These are phyloP conservation scores for Colletotrichum filicis DNA, from an alignment of 2,329 filamentous ascomycete genomes.

Conservation along the genomic window DNA sequence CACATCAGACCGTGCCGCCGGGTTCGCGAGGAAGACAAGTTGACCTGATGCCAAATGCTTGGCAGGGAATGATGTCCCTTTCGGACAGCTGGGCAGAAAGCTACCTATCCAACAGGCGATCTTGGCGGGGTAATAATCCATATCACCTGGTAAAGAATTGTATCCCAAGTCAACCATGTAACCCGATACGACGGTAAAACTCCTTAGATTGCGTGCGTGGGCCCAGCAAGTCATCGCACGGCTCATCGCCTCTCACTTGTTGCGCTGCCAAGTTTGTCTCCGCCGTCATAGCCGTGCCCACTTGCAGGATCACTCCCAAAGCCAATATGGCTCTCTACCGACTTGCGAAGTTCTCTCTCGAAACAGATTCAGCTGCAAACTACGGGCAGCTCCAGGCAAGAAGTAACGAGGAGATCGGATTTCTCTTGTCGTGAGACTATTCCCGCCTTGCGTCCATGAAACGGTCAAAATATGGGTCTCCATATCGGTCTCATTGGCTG, in stretches of 20 bases:
- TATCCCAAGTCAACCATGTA: not conserved
- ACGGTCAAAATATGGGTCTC: not conserved
- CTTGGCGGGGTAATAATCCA: not conserved
- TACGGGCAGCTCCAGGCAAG: not conserved
- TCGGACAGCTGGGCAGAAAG: not conserved
- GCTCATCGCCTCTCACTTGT: not conserved
- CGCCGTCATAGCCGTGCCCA: not conserved
- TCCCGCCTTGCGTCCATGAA: not conserved
- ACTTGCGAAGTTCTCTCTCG: not conserved
- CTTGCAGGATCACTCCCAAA: not conserved
- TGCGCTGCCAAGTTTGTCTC: not conserved
- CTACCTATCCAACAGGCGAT: not conserved
- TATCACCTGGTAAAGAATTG: not conserved
- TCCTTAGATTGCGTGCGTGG: not conserved
- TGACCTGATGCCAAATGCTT: not conserved
- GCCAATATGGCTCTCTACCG: not conserved
- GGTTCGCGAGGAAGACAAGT: not conserved
- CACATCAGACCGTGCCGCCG: not conserved
- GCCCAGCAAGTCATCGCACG: not conserved
- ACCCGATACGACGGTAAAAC: not conserved
- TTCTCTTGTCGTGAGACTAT: not conserved
- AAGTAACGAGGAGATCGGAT: not conserved
- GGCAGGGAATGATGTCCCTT: not conserved
- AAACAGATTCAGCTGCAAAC: not conserved
- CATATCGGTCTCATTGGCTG: not conserved